Evolutionary conservation across 1,284 basidiomycete genomes (phyloP), one percentile per base, ranked within the genome.

Genomic region (Ceratobasidium sp.): DNA sequence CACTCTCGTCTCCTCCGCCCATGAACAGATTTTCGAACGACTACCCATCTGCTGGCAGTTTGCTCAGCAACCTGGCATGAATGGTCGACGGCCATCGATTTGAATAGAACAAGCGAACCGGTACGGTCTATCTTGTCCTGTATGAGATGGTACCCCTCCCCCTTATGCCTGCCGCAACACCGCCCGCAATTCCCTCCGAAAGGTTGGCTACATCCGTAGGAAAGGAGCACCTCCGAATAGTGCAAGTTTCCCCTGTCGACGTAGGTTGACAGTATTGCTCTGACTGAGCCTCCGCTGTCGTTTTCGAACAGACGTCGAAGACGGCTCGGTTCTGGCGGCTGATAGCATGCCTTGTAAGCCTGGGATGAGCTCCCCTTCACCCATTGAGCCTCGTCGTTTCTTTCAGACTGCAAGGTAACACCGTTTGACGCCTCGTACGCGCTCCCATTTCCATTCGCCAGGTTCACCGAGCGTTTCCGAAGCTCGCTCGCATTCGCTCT

Each of bases 71-170:
- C 12, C 96, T 90, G 0, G 98, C 95, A 85, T 99, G 98, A 67
- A 99, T 98, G 0, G 98, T 99, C 0, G 95, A 93, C 1, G 94
- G 92, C 65, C 98, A 87, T 0, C 94, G 90, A 83, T 99, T 99
- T 17, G 96, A 98, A 86, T 99, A 99, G 99, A 99, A 0, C n/a
- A n/a, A n/a, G 97, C 98, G 86, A 99, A 99, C 46, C 98, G 91
- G 83, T 99, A 99, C 7, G 97, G n/a, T n/a, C n/a, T n/a, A n/a
- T n/a, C n/a, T n/a, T n/a, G n/a, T n/a, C n/a, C n/a, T n/a, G n/a
- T n/a, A n/a, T n/a, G n/a, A n/a, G n/a, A n/a, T n/a, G n/a, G n/a
- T n/a, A n/a, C n/a, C n/a, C n/a, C n/a, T n/a, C n/a, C n/a, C n/a
- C n/a, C n/a, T n/a, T n/a, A n/a, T n/a, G n/a, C n/a, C n/a, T n/a